Evolutionary conservation across 1,284 basidiomycete species (phyloP).

Genomic region (Cutaneotrichosporon mucoides): DNA sequence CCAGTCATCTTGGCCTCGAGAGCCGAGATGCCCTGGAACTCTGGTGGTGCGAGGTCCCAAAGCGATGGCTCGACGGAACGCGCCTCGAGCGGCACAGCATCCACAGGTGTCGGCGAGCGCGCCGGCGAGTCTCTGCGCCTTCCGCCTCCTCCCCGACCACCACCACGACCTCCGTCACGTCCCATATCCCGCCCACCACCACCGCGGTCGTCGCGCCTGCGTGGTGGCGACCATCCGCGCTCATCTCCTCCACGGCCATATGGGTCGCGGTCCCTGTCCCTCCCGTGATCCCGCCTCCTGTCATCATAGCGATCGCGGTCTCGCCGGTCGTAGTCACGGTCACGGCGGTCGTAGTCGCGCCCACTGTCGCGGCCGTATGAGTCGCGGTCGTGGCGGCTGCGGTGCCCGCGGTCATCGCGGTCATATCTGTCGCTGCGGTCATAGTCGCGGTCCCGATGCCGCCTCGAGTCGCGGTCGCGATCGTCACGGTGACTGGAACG

Average conservation of each 20-base stretch:
- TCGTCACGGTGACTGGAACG: slow-evolving; percentile 10
- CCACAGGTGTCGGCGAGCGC: slow-evolving; percentile 86
- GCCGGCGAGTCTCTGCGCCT: slow-evolving; percentile 55
- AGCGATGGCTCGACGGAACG: slow-evolving; percentile 80
- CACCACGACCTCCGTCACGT: slow-evolving; percentile 30
- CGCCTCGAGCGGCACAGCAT: slow-evolving; percentile 74
- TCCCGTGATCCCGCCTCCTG: slow-evolving; percentile 7
- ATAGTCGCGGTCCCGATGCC: slow-evolving; percentile 5
- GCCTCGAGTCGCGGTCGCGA: neutral
- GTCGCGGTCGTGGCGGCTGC: slow-evolving; percentile 12
- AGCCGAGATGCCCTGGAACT: slow-evolving; percentile 90
- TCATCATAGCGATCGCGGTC: slow-evolving; percentile 16
- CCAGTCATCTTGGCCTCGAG: slow-evolving; percentile 96
- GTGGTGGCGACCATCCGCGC: slow-evolving; percentile 7
- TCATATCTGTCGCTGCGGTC: slow-evolving; percentile 12
- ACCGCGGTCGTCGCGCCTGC: slow-evolving; percentile 36
- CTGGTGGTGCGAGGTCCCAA: slow-evolving; percentile 93
- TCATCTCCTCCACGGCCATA: slow-evolving; percentile 13
- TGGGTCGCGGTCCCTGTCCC: slow-evolving; percentile 9
- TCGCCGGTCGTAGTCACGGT: slow-evolving; percentile 14
- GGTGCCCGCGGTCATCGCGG: slow-evolving; percentile 15
- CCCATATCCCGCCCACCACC: slow-evolving; percentile 19
- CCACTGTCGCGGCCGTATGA: slow-evolving; percentile 13
- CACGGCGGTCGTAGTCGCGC: slow-evolving; percentile 11
- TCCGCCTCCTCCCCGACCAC: slow-evolving; percentile 41